A percentile compares a stretch with the other conserved stretches of the same genome.
Evolutionary conservation across 2,329 filamentous ascomycete genomes (phyloP).

Genomic region (Fusarium sp.): DNA sequence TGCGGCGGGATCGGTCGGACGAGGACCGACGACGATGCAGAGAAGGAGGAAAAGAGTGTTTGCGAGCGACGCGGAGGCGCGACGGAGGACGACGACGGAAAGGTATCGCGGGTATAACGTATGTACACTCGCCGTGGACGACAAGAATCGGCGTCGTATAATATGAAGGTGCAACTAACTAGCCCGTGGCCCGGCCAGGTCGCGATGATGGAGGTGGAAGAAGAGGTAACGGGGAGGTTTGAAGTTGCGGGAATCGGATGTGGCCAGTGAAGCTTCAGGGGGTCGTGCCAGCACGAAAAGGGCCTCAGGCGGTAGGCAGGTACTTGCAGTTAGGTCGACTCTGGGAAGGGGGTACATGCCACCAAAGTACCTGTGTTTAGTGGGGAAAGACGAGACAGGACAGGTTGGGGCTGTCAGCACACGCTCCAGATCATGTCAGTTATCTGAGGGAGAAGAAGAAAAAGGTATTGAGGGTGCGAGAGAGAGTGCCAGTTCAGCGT

Average conservation of each 20-base stretch:
- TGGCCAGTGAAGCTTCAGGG: conserved; percentile 42
- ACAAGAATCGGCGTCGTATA: conserved; percentile 37
- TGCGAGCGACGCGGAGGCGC: conserved; percentile 28
- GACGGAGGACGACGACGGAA: conserved; percentile 27
- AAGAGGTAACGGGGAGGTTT: conserved; percentile 39
- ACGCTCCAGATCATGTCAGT: conserved; percentile 35
- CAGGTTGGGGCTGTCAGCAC: conserved; percentile 31
- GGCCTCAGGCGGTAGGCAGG: conserved; percentile 23
- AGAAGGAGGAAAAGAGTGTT: conserved; percentile 39
- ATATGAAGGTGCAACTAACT: conserved; percentile 46
- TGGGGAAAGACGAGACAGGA: conserved; percentile 26
- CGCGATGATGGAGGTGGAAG: conserved; percentile 44
- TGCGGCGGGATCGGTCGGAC: conserved; percentile 40
- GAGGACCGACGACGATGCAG: conserved; percentile 34
- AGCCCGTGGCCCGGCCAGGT: conserved; percentile 54
- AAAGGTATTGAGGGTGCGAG: neutral
- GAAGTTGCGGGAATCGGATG: conserved; percentile 37
- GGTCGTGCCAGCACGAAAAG: conserved; percentile 37
- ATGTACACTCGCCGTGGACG: conserved; percentile 21
- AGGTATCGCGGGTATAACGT: conserved; percentile 19
- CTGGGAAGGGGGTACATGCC: neutral
- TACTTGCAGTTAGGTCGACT: conserved; percentile 3
- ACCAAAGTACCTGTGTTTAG: conserved; percentile 11
- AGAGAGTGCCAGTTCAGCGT: neutral
- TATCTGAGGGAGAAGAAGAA: conserved; percentile 5